Evolutionary conservation across 768 basidiomycete genomes (phyloP).

Genomic region (Leccinum disarticulatum): DNA sequence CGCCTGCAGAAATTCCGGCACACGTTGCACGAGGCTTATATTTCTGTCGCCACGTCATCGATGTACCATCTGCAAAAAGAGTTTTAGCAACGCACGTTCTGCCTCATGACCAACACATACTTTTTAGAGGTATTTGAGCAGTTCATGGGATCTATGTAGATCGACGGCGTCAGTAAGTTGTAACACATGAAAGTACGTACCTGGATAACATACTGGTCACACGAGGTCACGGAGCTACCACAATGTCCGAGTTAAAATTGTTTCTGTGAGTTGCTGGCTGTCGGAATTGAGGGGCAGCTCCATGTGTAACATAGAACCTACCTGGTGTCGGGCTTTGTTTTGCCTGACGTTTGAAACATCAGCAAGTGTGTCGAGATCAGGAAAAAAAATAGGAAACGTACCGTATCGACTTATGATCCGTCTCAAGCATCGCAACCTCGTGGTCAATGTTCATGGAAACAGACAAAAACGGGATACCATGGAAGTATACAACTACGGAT

Average conservation of each 20-base stretch:
- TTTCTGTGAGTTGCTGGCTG: conserved; percentile 75
- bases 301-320: conserved; percentile 72
- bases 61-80: not conserved
- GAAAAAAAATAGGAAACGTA: conserved; percentile 37
- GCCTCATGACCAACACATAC: too few species aligned
- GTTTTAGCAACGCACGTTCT: conserved; percentile 49
- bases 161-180: not conserved
- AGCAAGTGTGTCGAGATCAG: conserved; percentile 3
- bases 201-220: conserved; percentile 58
- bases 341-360: conserved; percentile 39
- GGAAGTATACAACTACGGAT: too few species aligned
- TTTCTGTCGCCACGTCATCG: conserved; percentile 39
- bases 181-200: not conserved
- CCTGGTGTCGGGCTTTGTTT: conserved; percentile 65
- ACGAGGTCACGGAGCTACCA: conserved; percentile 84
- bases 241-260: too few species aligned
- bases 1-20: conserved; percentile 82
- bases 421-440: conserved; percentile 39
- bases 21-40: conserved; percentile 62
- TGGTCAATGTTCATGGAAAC: conserved; percentile 44
- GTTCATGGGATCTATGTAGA: conserved; percentile 66
- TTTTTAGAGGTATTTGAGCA: too few species aligned
- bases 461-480: too few species aligned
- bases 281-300: conserved; percentile 61
- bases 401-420: conserved; percentile 89